phyloP scores from a whole-genome alignment of 1,284 basidiomycete genomes.

The Cystobasidium slooffiae region DNA sequence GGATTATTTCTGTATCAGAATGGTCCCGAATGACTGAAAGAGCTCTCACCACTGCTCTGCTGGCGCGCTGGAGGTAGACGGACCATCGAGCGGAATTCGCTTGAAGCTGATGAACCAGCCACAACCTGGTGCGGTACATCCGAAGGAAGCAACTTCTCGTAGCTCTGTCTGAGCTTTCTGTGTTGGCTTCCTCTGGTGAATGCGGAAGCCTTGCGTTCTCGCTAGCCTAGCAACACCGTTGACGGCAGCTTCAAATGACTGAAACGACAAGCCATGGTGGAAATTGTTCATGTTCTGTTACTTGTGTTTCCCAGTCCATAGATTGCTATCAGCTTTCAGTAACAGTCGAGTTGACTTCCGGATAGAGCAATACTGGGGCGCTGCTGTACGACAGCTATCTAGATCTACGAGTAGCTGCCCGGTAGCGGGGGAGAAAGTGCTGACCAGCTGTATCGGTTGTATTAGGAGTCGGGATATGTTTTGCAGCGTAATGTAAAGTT shows the following conservation, averaged over 20 bases:
- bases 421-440: too few species aligned
- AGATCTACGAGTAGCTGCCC: too few species aligned
- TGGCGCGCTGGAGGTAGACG: constrained; percentile 19
- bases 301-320: background rate
- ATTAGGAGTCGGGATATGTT: too few species aligned
- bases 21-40: background rate
- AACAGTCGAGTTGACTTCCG: too few species aligned
- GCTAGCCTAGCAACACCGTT: constrained; percentile 22
- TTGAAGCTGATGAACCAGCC: constrained; percentile 22
- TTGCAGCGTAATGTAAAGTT: too few species aligned
- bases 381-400: too few species aligned
- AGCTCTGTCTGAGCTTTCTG: constrained; percentile 13
- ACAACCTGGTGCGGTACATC: constrained; percentile 26
- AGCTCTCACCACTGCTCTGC: constrained; percentile 7
- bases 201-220: constrained; percentile 32
- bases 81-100: background rate
- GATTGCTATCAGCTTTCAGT: too few species aligned
- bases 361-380: too few species aligned
- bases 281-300: background rate
- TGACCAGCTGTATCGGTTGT: too few species aligned
- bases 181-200: constrained; percentile 18
- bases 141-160: constrained; percentile 13
- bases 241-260: constrained; percentile 15
- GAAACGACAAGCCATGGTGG: background rate
- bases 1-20: background rate